Evolutionary conservation across 2,329 filamentous ascomycete species (phyloP), one percentile per base, ranked within the genome.

Genomic region (Leptosphaerulina australis): DNA sequence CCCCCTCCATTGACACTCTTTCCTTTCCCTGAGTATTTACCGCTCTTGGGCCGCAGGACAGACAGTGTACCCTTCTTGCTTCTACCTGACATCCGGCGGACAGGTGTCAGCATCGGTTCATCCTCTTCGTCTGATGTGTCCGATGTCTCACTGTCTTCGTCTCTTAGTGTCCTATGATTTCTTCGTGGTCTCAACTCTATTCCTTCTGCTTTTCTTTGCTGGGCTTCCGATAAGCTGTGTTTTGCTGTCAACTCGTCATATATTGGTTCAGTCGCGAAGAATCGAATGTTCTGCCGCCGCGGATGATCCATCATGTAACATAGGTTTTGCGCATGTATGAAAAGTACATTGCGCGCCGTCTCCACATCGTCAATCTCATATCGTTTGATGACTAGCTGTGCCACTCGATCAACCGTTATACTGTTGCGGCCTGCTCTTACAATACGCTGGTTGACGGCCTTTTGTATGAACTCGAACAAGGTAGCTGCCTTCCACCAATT

Each of bases 401-500:
- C 69, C 12, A 73, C 58, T n/a, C 60, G 62, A 9, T 66, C 63
- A 3, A 71, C 17, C 0, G 64, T 73, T 12, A 73, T 65, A 35
- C 68, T 63, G n/a, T 68, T 59, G 24, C 62, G 59, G 1, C 63
- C 67, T 15, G 58, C 55, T 33, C 60, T 60, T 12, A 74, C 35
- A 12, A 56, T 59, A 9, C 63, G 59, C 29, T 71, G 69, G 26
- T 69, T 71, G 5, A 72, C 63, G 15, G 67, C 67, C 38, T 70
- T 73, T 37, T 72, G 70, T 62, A 74, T 73, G 50, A 74, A 71
- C 24, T 73, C 71, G 52, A 73, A 75, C 4, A 75, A 50, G 14
- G 64, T 62, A 5, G 69, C 60, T 7, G 70, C 63, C 45, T 70
- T 64, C 69, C 71, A 74, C 71, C 72, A 74, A 21, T 72, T 73